Evolutionary conservation across 345 rosid genomes (phyloP).

Genomic region (Gossypium arboreum): DNA sequence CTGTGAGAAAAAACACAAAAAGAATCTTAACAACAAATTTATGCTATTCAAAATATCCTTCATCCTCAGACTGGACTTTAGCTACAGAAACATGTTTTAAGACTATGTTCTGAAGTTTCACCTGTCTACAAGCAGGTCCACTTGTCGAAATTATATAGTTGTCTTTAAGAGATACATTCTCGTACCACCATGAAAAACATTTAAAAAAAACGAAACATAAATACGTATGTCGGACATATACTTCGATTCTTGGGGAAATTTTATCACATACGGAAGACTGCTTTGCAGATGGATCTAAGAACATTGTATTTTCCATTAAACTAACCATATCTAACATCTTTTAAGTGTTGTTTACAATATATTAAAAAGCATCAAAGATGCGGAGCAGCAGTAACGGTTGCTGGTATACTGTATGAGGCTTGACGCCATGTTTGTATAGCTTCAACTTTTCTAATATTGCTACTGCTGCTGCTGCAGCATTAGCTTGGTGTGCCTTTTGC

Average conservation of each 20-base stretch:
- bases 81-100: too few relatives aligned
- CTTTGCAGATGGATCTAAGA: background rate
- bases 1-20: too few relatives aligned
- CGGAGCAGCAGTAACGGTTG: background rate
- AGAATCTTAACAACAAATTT: too few relatives aligned
- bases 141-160: too few relatives aligned
- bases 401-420: background rate
- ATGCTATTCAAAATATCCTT: too few relatives aligned
- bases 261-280: background rate
- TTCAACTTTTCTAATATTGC: background rate
- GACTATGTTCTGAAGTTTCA: too few relatives aligned
- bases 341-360: background rate
- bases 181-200: too few relatives aligned
- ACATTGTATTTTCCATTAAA: background rate
- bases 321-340: background rate
- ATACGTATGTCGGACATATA: too few relatives aligned
- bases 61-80: too few relatives aligned
- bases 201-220: too few relatives aligned
- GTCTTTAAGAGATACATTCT: too few relatives aligned
- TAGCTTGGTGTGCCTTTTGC: conserved; percentile 52
- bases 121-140: too few relatives aligned
- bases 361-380: background rate
- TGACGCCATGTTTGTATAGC: background rate
- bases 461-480: conserved; percentile 12
- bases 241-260: background rate